phyloP scores from a whole-genome alignment of 768 basidiomycete genomes.

The Candolleomyces efflorescens region DNA sequence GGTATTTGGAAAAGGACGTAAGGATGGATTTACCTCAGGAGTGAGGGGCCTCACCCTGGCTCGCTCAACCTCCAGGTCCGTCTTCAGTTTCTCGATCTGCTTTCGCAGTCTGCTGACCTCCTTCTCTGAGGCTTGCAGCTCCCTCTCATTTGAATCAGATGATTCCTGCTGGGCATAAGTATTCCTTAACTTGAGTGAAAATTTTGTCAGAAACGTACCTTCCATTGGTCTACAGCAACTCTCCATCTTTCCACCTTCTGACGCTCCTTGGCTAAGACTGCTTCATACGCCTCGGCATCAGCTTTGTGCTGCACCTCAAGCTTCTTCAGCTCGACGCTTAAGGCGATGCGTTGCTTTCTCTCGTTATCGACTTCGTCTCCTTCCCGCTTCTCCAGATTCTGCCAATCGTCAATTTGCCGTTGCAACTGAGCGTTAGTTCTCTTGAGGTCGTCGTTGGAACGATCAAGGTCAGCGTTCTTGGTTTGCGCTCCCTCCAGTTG shows the following conservation, averaged over 20 bases:
- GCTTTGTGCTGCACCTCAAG: constrained; percentile 36
- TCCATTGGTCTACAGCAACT: constrained; percentile 36
- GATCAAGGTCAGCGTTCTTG: constrained; percentile 50
- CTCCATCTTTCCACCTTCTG: constrained; percentile 39
- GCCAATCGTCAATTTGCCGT: constrained; percentile 67
- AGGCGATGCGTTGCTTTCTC: constrained; percentile 49
- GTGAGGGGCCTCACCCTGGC: constrained; percentile 27
- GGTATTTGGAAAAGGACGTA: not conserved
- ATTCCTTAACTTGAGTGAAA: not conserved
- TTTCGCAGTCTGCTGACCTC: constrained; percentile 36
- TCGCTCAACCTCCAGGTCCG: constrained; percentile 37
- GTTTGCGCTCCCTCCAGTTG: constrained; percentile 56
- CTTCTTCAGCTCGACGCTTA: constrained; percentile 52
- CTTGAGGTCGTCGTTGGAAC: constrained; percentile 53
- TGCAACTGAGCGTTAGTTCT: constrained; percentile 51
- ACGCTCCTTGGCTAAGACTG: constrained; percentile 38
- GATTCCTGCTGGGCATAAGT: constrained; percentile 27
- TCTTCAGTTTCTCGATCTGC: constrained; percentile 40
- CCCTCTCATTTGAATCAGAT: constrained; percentile 31
- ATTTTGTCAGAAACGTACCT: constrained; percentile 29
- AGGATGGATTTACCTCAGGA: constrained; percentile 12
- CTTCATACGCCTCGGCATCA: constrained; percentile 29
- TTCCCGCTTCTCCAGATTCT: constrained; percentile 60
- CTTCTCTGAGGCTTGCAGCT: constrained; percentile 29
- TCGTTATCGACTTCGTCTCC: constrained; percentile 52